Evolutionary conservation across 345 rosid genomes (phyloP).

Genomic region (Rhizophora apiculata): DNA sequence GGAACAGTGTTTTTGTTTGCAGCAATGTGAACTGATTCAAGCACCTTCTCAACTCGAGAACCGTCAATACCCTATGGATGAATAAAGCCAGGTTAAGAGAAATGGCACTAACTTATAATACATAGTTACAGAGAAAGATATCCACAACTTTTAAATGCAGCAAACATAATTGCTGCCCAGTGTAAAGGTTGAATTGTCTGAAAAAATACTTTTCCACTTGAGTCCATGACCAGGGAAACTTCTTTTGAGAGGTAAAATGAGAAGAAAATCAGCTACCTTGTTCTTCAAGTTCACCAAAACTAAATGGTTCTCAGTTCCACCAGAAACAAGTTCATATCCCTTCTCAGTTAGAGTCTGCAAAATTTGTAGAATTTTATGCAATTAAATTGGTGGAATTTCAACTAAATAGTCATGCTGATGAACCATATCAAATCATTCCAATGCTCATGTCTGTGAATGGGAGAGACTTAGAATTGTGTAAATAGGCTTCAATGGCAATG

Average conservation of each 20-base stretch:
- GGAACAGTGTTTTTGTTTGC: conserved; percentile 99
- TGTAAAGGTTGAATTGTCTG: conserved; percentile 2
- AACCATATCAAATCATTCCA: neutral
- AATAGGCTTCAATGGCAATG: conserved; percentile 5
- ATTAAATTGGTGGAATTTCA: conserved; percentile 10
- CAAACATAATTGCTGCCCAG: neutral
- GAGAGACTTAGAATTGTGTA: neutral
- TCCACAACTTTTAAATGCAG: neutral
- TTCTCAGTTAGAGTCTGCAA: conserved; percentile 55
- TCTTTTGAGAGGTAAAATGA: conserved; percentile 7
- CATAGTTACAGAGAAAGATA: neutral
- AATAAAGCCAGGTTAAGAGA: neutral
- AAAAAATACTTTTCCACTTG: neutral
- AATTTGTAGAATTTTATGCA: conserved; percentile 6
- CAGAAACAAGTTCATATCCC: conserved; percentile 94
- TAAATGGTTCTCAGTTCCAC: conserved; percentile 96
- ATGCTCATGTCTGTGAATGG: neutral
- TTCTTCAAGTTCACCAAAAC: conserved; percentile 91
- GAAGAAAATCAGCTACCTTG: conserved; percentile 50
- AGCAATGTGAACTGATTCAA: conserved; percentile 97
- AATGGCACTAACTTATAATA: neutral
- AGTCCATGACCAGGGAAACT: neutral
- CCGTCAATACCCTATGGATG: conserved; percentile 81
- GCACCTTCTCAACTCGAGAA: conserved; percentile 93
- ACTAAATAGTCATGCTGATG: neutral